Base-by-base conservation (phyloP, 805 yeast species). In the Kluyveromyces dobzhanskii region DNA sequence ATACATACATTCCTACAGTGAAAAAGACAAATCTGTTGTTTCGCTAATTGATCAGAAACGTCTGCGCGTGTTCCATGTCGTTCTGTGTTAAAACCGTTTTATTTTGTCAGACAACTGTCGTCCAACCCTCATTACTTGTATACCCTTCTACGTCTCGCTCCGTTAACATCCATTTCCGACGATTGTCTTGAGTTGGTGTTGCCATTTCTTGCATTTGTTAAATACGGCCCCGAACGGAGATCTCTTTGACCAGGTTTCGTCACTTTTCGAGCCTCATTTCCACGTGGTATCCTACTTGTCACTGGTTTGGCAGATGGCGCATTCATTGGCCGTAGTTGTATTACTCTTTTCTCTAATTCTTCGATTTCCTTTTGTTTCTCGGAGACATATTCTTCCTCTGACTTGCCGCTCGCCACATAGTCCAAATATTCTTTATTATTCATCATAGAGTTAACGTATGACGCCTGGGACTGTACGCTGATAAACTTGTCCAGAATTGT, bases 401-500 rank as follows among this genome's bases (percentile, higher is more conserved):
- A 45, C 54, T 37, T 46, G 54, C 50, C 56, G 45, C 38, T 44
- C 56, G 34, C 53, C 61, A 50, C 41, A 42, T 42, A 44, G 44
- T 49, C 30, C 39, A 51, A 31, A 35, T 61, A 61, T 19, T 49
- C 46, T 6, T 61, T 48, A 39, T 70, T 69, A 38, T 64, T 63
- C 45, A 76, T 60, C 14, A 75, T 53, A 8, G 69, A 66, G 19
- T 67, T 62, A 3, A 79, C 71, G 49, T 75, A 73, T 26, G 71
- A 70, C 17, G 81, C 73, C 49, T 78, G 83, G 12, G 81, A 76
- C 16, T 78, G 66, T 35, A 79, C 76, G 44, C 70, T 65, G 38
- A 74, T 69, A 83, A 83, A 79, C 17, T 75, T 66, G 41, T 73
- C 78, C 17, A 79, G 56, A 18, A 79, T 59, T 18, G 63, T 62